Conservation (phyloP, 176 grass and related monocot genomes). For the Zea mays region DNA sequence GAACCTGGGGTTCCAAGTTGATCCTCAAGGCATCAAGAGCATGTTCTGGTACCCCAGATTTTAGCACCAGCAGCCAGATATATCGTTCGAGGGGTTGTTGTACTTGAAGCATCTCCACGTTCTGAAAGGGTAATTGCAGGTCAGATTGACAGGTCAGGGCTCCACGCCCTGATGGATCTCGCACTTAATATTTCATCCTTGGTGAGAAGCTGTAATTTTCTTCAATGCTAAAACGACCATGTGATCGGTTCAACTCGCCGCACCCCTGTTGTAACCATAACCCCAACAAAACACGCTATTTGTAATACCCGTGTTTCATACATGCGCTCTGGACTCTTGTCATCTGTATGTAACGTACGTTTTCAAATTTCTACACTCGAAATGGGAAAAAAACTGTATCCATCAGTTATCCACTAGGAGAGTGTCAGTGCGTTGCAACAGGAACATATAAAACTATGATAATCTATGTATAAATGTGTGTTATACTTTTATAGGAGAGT, state of each 20-base stretch:
- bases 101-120: neutral
- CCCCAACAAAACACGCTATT: neutral
- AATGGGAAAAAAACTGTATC: too few species aligned
- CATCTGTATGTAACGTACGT: conserved; percentile 28
- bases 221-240: neutral
- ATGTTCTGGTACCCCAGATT: conserved; percentile 94
- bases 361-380: too few species aligned
- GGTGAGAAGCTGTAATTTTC: neutral
- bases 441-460: too few species aligned
- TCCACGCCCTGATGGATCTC: neutral
- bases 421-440: too few species aligned
- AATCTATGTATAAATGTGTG: too few species aligned
- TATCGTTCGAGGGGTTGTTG: neutral
- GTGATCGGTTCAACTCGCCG: neutral
- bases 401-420: too few species aligned
- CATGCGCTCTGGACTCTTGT: neutral
- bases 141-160: neutral
- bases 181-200: neutral
- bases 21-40: conserved; percentile 97
- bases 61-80: conserved; percentile 1
- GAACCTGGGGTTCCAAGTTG: conserved; percentile 91
- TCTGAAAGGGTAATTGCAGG: neutral
- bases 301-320: neutral
- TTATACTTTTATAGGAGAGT: too few species aligned
- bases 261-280: neutral